Conservation (phyloP, 495 filamentous ascomycete species). For the Parathielavia appendiculata region DNA sequence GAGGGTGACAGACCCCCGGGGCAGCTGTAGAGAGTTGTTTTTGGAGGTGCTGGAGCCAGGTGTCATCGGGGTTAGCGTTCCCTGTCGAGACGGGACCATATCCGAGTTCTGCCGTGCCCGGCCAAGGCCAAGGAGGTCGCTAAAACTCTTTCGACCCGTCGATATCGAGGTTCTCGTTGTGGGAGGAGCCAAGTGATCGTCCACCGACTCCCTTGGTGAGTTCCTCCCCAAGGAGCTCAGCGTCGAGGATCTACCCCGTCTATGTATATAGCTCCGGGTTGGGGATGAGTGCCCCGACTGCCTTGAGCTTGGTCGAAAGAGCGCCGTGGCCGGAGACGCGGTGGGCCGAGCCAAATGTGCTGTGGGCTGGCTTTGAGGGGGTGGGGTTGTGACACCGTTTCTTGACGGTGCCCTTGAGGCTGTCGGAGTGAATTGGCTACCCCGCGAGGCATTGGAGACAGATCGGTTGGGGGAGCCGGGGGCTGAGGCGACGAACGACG, state of each 20-base stretch:
- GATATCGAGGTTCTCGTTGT: conserved; percentile 72
- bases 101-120: conserved; percentile 76
- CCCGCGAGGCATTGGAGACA: conserved; percentile 18
- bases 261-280: conserved; percentile 47
- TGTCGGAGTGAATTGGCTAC: conserved; percentile 36
- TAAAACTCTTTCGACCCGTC: conserved; percentile 82
- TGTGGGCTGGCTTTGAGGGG: conserved; percentile 27
- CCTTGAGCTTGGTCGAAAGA: conserved; percentile 60
- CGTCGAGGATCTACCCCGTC: conserved; percentile 79
- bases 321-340: conserved; percentile 47
- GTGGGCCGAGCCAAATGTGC: conserved; percentile 29
- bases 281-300: conserved; percentile 73
- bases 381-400: conserved; percentile 35
- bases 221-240: conserved; percentile 64
- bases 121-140: conserved; percentile 74
- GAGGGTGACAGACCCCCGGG: conserved; percentile 55
- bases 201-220: conserved; percentile 46
- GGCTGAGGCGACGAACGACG: conserved; percentile 29
- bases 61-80: conserved; percentile 58
- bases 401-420: conserved; percentile 50
- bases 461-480: conserved; percentile 20
- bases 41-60: conserved; percentile 63
- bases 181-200: conserved; percentile 53
- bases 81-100: conserved; percentile 47
- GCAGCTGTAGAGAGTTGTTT: conserved; percentile 64